Base-by-base conservation (phyloP, 2,329 filamentous ascomycete species). In the Aspergillus ibericus region DNA sequence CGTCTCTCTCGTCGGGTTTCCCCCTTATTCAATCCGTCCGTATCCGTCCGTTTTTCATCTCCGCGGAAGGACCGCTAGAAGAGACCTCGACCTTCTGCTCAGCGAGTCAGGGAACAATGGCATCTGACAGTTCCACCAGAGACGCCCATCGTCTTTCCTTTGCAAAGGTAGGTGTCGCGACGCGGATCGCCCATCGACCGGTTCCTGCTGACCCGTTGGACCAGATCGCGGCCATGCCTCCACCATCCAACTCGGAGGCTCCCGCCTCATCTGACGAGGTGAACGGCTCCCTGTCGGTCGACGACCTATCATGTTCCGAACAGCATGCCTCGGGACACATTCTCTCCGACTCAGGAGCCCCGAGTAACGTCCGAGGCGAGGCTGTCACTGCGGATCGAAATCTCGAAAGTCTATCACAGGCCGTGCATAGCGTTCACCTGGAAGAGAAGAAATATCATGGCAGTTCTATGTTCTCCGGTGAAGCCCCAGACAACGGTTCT, bases 111-210 rank as follows among this genome's bases (percentile, higher is more conserved):
- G 55, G 53, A 49, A 66, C 59, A 55, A 77, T 76, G 74, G 65
- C 68, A 63, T 72, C 73, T 27, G 66, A 73, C 53, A 65, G 63
- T 57, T 65, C 68, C 54, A 63, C 67, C 35, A 57, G 62, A 56
- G 69, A 66, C 63, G 67, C 70, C 36, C 59, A 66, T 54, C 68
- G 69, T 75, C 83, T 88, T 67, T 91, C 89, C 44, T 92, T 92
- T 81, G 89, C 89, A 76, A 92, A 90, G 83, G 89, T 91, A 79
- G 59, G 80, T 68, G 32, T 32, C 20, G n/a, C 29, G 15, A 40
- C 36, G 32, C 27, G 8, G 9, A 50, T 32, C 16, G 32, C 25
- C 15, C 16, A 32, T n/a, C 16, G 25, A 7, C 32, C 8, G 25
- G 16, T 48, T 15, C 42, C 13, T 25, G 16, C 40, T 44, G 18